Conservation (phyloP, 2,329 filamentous ascomycete genomes). For the Dothideomycetidae sp. region DNA sequence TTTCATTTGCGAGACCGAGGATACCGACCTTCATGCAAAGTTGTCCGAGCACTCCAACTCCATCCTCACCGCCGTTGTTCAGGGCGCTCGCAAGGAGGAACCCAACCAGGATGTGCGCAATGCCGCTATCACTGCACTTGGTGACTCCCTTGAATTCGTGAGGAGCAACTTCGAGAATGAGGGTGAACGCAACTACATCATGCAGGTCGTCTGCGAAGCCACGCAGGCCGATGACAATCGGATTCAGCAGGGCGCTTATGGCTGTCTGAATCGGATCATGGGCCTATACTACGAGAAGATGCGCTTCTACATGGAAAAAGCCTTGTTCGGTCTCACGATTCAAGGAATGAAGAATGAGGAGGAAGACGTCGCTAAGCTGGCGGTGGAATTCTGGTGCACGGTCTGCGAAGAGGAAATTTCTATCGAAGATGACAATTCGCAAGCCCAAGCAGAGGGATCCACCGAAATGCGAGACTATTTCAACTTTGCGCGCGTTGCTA, state of each 20-base stretch:
- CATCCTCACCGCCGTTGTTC: constrained; percentile 92
- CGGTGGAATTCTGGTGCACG: constrained; percentile 99
- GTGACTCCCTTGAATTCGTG: constrained; percentile 95
- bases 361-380: constrained; percentile 94
- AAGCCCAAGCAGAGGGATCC: constrained; percentile 54
- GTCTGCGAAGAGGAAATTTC: constrained; percentile 97
- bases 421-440: constrained; percentile 91
- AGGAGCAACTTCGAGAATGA: constrained; percentile 98
- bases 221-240: constrained; percentile 83
- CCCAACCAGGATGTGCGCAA: constrained; percentile 77
- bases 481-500: constrained; percentile 88
- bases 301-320: constrained; percentile 99
- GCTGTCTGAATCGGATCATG: constrained; percentile 98
- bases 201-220: constrained; percentile 98
- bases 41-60: constrained; percentile 84
- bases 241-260: constrained; percentile 92
- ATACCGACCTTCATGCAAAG: constrained; percentile 67
- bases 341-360: constrained; percentile 97
- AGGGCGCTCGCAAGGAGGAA: constrained; percentile 95
- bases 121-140: constrained; percentile 83
- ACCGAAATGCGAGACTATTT: constrained; percentile 84
- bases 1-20: constrained; percentile 94
- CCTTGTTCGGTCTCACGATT: constrained; percentile 90
- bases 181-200: constrained; percentile 98
- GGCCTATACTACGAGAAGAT: constrained; percentile 98